Percentiles rank a stretch among this genome's conserved stretches.
phyloP scores from a whole-genome alignment of 2,329 filamentous ascomycete genomes.

The Beauveria sp. region DNA sequence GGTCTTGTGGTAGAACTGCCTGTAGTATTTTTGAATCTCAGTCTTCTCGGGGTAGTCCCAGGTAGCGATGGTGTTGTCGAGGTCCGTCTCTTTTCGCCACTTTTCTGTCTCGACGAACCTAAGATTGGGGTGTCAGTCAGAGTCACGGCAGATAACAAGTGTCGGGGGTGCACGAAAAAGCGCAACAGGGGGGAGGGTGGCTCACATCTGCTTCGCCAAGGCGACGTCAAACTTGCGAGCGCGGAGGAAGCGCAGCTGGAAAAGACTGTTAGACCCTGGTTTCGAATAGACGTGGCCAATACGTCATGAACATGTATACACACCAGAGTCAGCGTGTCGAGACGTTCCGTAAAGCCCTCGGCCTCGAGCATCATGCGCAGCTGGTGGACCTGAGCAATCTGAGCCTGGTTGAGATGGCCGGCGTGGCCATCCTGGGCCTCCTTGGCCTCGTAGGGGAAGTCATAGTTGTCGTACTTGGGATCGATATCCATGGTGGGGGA shows the following conservation, averaged over 20 bases:
- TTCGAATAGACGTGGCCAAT: neutral
- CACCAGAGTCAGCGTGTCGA: slow-evolving; percentile 90
- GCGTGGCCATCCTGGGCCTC: slow-evolving; percentile 69
- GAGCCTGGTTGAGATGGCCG: slow-evolving; percentile 75
- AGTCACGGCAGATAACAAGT: neutral
- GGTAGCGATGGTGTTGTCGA: slow-evolving; percentile 69
- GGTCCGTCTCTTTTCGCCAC: slow-evolving; percentile 81
- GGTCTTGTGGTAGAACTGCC: slow-evolving; percentile 98
- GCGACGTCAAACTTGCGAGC: slow-evolving; percentile 92
- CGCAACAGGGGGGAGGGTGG: neutral
- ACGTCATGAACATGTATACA: slow-evolving; percentile 21
- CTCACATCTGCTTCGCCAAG: slow-evolving; percentile 79
- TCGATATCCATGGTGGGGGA: slow-evolving; percentile 51
- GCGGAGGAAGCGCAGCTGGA: slow-evolving; percentile 76
- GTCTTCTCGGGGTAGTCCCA: slow-evolving; percentile 86
- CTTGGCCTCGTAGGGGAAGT: slow-evolving; percentile 75
- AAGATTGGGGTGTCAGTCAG: slow-evolving; percentile 18
- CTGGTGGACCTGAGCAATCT: slow-evolving; percentile 85
- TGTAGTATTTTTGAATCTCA: slow-evolving; percentile 83
- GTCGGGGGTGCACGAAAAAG: neutral
- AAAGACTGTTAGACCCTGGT: neutral
- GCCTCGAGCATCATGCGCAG: slow-evolving; percentile 78
- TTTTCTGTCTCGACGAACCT: slow-evolving; percentile 89
- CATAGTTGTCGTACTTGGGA: slow-evolving; percentile 93
- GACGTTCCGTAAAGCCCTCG: slow-evolving; percentile 70